Evolutionary conservation across 208 protist genomes (phyloP), one percentile per base, ranked within the genome.

Genomic region (Paratrypanosoma confusum): DNA sequence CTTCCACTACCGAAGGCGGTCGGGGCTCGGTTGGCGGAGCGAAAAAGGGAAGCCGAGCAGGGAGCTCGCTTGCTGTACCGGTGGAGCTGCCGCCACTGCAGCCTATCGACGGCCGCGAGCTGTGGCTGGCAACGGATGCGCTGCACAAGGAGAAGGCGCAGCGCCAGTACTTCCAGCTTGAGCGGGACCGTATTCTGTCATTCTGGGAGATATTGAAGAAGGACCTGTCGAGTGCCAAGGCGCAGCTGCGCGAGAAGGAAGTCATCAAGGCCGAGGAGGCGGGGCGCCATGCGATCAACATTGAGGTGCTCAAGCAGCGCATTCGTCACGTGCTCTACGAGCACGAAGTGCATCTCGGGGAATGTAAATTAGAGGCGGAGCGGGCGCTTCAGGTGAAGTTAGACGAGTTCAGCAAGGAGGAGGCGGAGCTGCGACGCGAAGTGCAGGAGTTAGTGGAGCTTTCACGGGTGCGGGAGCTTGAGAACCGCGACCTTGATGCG

Each of bases 151-250:
- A 93, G 16, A 81, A 93, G 39, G 80, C 90, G 35, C 85, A 95
- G 78, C 86, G 96, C 37, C 97, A 98, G 71, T 97, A 95, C 63
- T 97, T 95, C 62, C 95, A 98, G 71, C 63, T 97, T 6, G 95
- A 97, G 55, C 77, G 94, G 2, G 96, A 97, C 57, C 90, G 95
- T 45, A 93, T 98, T 41, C 74, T 93, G 37, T 71, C 81, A 7
- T 96, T 97, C 38, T 97, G 91, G 88, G 93, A 97, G 38, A 91
- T 97, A 36, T 82, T 85, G 0, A 95, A 95, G 57, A 84, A 87
- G 42, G 71, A 97, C 54, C 47, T 97, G 18, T 93, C 96, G 45
- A 74, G 90, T 13, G 39, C 65, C 14, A 75, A 82, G 48, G 72
- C 81, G 11, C 33, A 45, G 21, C 39, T 95, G 22, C 80, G 93